These are phyloP conservation scores for Chlorella vulgaris DNA, from an alignment of 139 green algal genomes.

Conservation along the genomic window DNA sequence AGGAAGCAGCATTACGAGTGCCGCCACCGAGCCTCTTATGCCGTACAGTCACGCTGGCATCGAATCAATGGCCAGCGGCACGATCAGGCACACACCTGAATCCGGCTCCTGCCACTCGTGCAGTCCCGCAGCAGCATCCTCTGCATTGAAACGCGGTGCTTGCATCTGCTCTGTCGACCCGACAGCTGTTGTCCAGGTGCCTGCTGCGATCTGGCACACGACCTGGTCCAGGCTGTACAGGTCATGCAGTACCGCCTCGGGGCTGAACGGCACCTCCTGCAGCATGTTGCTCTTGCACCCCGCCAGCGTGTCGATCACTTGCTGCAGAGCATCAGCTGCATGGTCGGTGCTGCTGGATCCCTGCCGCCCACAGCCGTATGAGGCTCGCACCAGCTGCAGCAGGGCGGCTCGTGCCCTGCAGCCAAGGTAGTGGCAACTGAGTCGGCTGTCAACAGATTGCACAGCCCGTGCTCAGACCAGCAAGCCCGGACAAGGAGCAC, in stretches of 20 bases:
- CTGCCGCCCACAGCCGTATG: constrained; percentile 12
- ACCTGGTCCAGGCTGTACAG: constrained; percentile 29
- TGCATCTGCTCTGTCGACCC: neutral
- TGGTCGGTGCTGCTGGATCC: neutral
- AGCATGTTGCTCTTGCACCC: constrained; percentile 20
- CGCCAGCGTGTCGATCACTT: constrained; percentile 11
- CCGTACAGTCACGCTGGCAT: no score
- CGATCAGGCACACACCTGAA: neutral
- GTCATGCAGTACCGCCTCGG: constrained; percentile 8
- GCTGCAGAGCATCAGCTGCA: constrained; percentile 19
- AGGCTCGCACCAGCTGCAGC: constrained; percentile 8
- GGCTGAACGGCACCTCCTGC: constrained; percentile 16
- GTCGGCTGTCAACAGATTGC: neutral
- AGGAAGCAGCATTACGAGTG: neutral
- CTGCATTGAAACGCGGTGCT: constrained; percentile 1
- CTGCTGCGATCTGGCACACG: constrained; percentile 5
- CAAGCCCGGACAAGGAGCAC: no score
- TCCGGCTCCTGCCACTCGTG: constrained; percentile 13
- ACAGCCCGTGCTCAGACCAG: neutral
- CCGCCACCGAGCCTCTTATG: no score
- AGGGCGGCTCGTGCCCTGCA: constrained; percentile 15
- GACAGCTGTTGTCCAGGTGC: constrained; percentile 4
- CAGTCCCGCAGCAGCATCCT: constrained; percentile 6
- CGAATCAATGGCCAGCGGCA: no score
- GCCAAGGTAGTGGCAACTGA: no score